Evolutionary conservation across 2,329 filamentous ascomycete genomes (phyloP).

Genomic region (Domatiomyces globalis): DNA sequence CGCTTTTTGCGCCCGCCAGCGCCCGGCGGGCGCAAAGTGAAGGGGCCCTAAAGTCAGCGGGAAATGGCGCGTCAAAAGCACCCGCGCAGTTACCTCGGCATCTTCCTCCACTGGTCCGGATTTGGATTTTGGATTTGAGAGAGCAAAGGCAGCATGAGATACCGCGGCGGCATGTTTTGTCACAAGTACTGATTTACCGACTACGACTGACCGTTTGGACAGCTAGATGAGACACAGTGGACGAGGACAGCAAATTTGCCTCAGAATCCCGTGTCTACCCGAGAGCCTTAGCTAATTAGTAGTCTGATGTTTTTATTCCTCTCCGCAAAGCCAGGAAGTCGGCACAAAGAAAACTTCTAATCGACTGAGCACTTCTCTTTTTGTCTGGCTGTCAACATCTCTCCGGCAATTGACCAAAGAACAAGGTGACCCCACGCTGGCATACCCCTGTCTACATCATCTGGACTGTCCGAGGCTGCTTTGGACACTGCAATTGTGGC

Average conservation of each 20-base stretch:
- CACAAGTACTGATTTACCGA: not conserved
- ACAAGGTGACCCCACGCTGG: not conserved
- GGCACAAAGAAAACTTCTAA: no score
- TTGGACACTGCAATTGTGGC: not conserved
- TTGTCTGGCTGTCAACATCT: not conserved
- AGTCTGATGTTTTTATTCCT: not conserved
- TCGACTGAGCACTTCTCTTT: no score
- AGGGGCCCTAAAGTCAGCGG: no score
- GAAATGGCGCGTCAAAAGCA: not conserved
- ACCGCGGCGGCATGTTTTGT: not conserved
- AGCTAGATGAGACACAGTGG: not conserved
- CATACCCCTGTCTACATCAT: not conserved
- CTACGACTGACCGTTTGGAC: not conserved
- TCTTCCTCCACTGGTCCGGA: not conserved
- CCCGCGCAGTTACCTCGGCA: not conserved
- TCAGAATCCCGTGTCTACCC: not conserved
- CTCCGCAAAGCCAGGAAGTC: no score
- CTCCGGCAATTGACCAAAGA: not conserved
- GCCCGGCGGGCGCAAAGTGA: no score
- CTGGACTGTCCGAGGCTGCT: not conserved
- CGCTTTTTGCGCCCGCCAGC: no score
- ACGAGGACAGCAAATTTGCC: not conserved
- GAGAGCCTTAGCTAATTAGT: not conserved
- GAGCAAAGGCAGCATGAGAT: not conserved
- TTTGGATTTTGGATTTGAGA: not conserved